These are phyloP conservation scores for Hymenoscyphus repandus DNA, from an alignment of 2,329 filamentous ascomycete genomes.

Conservation along the genomic window DNA sequence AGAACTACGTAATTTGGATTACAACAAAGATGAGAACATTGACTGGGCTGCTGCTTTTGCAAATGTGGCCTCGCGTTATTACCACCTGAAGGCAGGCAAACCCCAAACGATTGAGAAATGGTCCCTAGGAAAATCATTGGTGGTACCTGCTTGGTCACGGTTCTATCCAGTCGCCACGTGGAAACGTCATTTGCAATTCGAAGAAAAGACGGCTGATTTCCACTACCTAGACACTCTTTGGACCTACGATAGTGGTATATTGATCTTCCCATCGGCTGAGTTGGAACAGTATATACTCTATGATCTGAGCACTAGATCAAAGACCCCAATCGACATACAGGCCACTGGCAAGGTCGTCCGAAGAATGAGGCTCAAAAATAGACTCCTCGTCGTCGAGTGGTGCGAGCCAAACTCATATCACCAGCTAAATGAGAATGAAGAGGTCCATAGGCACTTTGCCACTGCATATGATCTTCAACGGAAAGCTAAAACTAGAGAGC, in stretches of 20 bases:
- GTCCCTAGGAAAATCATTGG: constrained; percentile 34
- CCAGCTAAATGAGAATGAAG: constrained; percentile 45
- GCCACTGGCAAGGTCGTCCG: constrained; percentile 45
- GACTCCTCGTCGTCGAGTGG: constrained; percentile 60
- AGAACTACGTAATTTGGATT: constrained; percentile 40
- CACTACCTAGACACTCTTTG: constrained; percentile 46
- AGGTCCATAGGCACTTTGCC: constrained; percentile 53
- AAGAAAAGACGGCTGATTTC: constrained; percentile 37
- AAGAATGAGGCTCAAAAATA: constrained; percentile 46
- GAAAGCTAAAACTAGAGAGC: constrained; percentile 23
- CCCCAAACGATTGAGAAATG: constrained; percentile 43
- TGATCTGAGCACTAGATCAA: constrained; percentile 42
- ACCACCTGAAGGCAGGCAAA: constrained; percentile 43
- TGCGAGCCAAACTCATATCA: constrained; percentile 48
- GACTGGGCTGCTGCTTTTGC: constrained; percentile 43
- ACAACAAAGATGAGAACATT: neutral
- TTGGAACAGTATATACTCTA: constrained; percentile 38
- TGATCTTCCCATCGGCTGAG: constrained; percentile 45
- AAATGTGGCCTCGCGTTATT: constrained; percentile 48
- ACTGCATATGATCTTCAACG: constrained; percentile 49
- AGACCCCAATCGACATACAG: constrained; percentile 47
- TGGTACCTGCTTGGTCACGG: constrained; percentile 23
- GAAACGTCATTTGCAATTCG: constrained; percentile 40
- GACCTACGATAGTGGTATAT: constrained; percentile 48
- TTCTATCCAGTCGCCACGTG: constrained; percentile 39